Evolutionary conservation across 805 yeast species (phyloP), one percentile per base, ranked within the genome.

Genomic region (Danielia reshetovae): DNA sequence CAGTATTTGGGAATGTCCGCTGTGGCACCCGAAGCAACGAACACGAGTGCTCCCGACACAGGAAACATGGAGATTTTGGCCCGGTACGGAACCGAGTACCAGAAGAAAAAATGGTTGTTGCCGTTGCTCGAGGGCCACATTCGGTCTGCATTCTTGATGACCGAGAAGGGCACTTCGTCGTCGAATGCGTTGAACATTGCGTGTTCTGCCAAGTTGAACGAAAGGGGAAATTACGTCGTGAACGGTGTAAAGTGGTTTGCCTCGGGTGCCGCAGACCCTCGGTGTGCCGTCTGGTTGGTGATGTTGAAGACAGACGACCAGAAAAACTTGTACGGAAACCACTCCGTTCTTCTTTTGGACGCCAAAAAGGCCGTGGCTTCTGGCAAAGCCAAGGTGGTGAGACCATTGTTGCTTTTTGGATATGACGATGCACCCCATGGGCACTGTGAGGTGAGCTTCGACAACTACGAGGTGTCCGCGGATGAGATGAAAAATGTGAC

Each of bases 391-490:
- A 60, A 48, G 18, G 44, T 75, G 21, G 54, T 71, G 22, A 62
- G 84, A 28, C 81, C 81, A 3, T 59, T 77, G 46, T 39, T 49
- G 13, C 75, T 78, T 1, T 71, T 74, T 49, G 84, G 84, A 3
- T 75, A 67, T 43, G 84, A 78, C 48, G 84, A 78, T 49, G 82
- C 83, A 18, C 85, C 85, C 4, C 84, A 78, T 51, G 85, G 85
- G n/a, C 84, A 79, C 49, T 73, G 74, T 60, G 83, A 78, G 51
- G 66, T 79, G 35, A 62, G 54, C 31, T 79, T 79, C 52, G 55
- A 62, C 22, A 59, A 72, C 48, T 71, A 64, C 40, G 74, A 65
- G 34, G 66, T 78, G 7, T 70, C 76, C 3, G 46, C 42, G 14
- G 69, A 65, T 7, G 64, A 69, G 34, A 71, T 64, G 53, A 51